Evolutionary conservation across 2,329 filamentous ascomycete genomes (phyloP).

Genomic region (Westerdykella sp.): DNA sequence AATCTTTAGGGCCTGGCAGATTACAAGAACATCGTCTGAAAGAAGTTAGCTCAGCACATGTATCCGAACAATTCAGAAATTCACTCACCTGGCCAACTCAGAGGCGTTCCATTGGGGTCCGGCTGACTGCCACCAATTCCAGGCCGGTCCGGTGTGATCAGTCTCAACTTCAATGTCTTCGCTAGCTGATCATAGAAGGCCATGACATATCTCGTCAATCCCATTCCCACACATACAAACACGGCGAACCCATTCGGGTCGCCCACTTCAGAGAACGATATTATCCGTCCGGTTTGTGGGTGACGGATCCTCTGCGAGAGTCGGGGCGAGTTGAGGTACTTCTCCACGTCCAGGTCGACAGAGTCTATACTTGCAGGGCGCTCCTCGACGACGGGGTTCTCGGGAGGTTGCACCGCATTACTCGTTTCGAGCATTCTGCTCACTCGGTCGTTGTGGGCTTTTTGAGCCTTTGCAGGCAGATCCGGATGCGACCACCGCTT

Average conservation of each 20-base stretch:
- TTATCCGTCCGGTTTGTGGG: conserved; percentile 76
- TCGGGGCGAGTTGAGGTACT: conserved; percentile 75
- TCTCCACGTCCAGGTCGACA: conserved; percentile 78
- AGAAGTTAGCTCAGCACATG: conserved; percentile 38
- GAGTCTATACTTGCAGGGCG: conserved; percentile 76
- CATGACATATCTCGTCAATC: conserved; percentile 88
- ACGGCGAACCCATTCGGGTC: conserved; percentile 87
- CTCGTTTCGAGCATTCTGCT: conserved; percentile 20
- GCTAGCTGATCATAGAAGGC: conserved; percentile 97
- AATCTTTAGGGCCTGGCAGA: conserved; percentile 86
- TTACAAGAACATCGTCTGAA: conserved; percentile 76
- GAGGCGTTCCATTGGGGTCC: conserved; percentile 76
- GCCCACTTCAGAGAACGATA: conserved; percentile 95
- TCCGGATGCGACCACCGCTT: conserved; percentile 39
- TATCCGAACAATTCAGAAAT: conserved; percentile 6
- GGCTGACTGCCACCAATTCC: conserved; percentile 89
- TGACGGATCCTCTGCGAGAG: conserved; percentile 84
- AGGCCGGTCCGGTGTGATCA: conserved; percentile 91
- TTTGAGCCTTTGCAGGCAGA: conserved; percentile 35
- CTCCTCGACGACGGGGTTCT: conserved; percentile 56
- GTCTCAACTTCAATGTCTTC: conserved; percentile 73
- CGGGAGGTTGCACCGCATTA: conserved; percentile 26
- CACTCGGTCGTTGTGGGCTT: conserved; percentile 29
- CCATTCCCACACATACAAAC: conserved; percentile 97
- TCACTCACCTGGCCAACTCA: conserved; percentile 82